Percentiles rank a stretch among this genome's conserved stretches.
Conservation (phyloP, 495 filamentous ascomycete species). For the Talaromyces ruber region DNA sequence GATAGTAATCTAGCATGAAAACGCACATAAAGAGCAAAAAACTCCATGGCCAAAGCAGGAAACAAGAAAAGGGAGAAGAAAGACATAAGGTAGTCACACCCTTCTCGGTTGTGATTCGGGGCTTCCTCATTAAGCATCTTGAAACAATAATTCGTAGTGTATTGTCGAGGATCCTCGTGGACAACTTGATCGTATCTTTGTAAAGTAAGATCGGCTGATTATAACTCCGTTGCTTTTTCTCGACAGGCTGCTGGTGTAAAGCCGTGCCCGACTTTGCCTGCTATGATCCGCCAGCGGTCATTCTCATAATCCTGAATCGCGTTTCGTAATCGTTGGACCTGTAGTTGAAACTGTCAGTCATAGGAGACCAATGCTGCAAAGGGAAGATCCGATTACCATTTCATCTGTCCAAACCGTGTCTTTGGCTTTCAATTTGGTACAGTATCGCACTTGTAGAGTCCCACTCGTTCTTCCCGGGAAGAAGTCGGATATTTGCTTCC, state of each 20-base stretch:
- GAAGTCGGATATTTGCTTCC: slow-evolving; percentile 94
- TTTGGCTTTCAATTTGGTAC: slow-evolving; percentile 87
- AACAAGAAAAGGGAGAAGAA: neutral
- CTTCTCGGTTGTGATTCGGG: too few relatives aligned
- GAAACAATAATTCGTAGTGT: neutral
- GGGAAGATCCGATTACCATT: slow-evolving; percentile 49
- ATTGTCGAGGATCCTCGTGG: neutral
- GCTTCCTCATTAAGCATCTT: neutral
- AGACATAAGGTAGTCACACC: neutral
- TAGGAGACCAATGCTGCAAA: neutral
- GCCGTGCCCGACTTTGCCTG: slow-evolving; percentile 77
- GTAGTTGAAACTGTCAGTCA: neutral
- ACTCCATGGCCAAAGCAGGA: neutral
- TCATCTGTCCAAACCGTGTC: slow-evolving; percentile 88
- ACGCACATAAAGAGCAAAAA: neutral
- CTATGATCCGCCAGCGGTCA: slow-evolving; percentile 81
- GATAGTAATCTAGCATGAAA: neutral
- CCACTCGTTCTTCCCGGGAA: slow-evolving; percentile 83
- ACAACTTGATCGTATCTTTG: neutral
- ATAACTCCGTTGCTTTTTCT: slow-evolving; percentile 61
- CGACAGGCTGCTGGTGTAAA: slow-evolving; percentile 79
- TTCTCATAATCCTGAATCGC: slow-evolving; percentile 84
- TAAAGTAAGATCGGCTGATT: neutral
- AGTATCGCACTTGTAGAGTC: slow-evolving; percentile 87
- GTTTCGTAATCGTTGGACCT: slow-evolving; percentile 71